Evolutionary conservation across 495 filamentous ascomycete genomes (phyloP), one percentile per base, ranked within the genome.

Genomic region (Terfezia claveryi): DNA sequence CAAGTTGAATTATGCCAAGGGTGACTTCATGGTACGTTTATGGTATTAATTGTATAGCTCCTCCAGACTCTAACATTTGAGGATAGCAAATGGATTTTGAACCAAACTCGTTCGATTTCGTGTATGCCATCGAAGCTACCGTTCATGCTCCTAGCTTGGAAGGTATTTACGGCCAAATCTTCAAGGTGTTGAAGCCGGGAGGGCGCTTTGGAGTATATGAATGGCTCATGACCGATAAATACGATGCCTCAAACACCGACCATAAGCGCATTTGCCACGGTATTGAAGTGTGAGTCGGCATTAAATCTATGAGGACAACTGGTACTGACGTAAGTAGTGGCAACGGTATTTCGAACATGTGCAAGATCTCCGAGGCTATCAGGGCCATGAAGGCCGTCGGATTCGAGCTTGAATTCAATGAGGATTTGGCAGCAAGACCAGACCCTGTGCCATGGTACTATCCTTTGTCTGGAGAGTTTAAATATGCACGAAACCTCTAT

Each of bases 341-440:
- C 65, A 80, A 96, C 65, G 91, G 92, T 61, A 96, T 98, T 70
- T 88, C 86, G 62, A 95, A 96, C 76, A 98, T 98, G 91, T 88
- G 95, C 68, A 82, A 73, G 67, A 75, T 94, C 58, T 80, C 79
- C 7, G 88, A 94, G 60, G 91, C 81, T 49, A 62, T 98, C 16
- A 68, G 74, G 38, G 91, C 91, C 59, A 84, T 98, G 71, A 80
- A 89, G 71, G 79, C 80, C 44, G 87, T 84, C 12, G 91, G 91
- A 44, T 96, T 96, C 66, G 77, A 86, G 58, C 66, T 98, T 17
- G 73, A 85, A 60, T 76, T 84, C 67, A 74, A 94, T 65, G 88
- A 95, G 71, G 91, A 98, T 72, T 71, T 98, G 56, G 87, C 91
- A 51, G 81, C 83, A 59, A 78, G 88, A 23, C 71, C 72, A 17